Conservation (phyloP, 805 yeast species). For the Candida lessepsii region DNA sequence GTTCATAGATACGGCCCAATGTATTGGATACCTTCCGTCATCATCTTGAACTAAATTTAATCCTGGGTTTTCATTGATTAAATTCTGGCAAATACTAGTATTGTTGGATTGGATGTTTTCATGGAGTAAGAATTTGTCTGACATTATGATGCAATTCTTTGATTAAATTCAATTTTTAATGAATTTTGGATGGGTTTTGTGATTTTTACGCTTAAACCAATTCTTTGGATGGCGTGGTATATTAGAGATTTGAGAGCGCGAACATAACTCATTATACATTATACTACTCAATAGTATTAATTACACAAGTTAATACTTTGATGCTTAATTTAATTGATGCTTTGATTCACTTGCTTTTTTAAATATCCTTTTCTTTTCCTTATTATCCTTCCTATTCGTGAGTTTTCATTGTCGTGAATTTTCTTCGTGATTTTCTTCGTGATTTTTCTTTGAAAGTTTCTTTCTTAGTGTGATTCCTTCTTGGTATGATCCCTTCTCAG, state of each 20-base stretch:
- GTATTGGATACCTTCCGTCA: slow-evolving; percentile 78
- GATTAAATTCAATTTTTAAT: too few species aligned
- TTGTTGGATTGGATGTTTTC: slow-evolving; percentile 69
- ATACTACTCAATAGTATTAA: slow-evolving; percentile 6
- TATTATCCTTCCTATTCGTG: too few species aligned
- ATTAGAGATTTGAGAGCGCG: too few species aligned
- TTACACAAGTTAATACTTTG: neutral
- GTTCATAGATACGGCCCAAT: slow-evolving; percentile 81
- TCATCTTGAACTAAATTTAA: slow-evolving; percentile 52
- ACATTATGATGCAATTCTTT: too few species aligned
- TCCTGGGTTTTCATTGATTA: slow-evolving; percentile 51
- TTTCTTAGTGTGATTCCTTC: too few species aligned
- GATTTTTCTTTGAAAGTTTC: too few species aligned
- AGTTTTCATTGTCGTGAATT: too few species aligned
- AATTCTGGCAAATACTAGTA: slow-evolving; percentile 46
- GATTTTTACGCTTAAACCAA: too few species aligned
- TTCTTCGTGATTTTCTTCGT: too few species aligned
- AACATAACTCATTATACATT: slow-evolving; percentile 6
- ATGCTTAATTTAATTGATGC: neutral
- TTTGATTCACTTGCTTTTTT: neutral
- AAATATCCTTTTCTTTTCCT: neutral
- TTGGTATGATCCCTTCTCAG: too few species aligned
- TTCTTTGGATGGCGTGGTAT: too few species aligned
- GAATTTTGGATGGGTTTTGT: too few species aligned
- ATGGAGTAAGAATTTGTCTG: slow-evolving; percentile 37